Percentiles rank a stretch among this genome's conserved stretches.
Evolutionary conservation across 768 basidiomycete genomes (phyloP).

Genomic region (Dioszegia crocea): DNA sequence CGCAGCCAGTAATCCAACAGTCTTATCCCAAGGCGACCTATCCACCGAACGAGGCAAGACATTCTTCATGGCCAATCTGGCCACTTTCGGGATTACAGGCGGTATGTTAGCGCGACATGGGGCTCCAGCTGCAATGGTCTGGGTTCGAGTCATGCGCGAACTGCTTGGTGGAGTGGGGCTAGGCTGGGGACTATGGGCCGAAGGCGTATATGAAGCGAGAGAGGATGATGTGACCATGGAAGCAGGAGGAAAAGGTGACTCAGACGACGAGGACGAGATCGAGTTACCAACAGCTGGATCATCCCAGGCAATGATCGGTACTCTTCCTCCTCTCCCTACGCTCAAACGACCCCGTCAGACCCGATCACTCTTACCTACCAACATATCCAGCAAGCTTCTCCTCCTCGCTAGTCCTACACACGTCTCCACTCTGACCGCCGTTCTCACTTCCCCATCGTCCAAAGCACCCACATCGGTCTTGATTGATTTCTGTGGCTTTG

Average conservation of each 20-base stretch:
- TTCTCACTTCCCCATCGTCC: conserved; percentile 52
- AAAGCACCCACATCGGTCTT: conserved; percentile 46
- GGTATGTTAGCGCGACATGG: conserved; percentile 32
- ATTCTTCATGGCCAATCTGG: conserved; percentile 66
- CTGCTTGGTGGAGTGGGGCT: conserved; percentile 25
- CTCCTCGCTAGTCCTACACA: conserved; percentile 55
- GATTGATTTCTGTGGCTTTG: conserved; percentile 59
- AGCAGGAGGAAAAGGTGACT: not conserved
- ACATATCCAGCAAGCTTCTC: conserved; percentile 62
- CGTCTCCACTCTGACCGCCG: conserved; percentile 24
- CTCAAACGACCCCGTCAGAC: conserved; percentile 53
- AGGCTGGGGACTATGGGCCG: conserved; percentile 47
- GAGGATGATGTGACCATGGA: conserved; percentile 22
- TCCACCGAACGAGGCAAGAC: conserved; percentile 38
- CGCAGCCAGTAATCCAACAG: conserved; percentile 16
- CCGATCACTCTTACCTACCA: conserved; percentile 20
- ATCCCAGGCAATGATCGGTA: conserved; percentile 10
- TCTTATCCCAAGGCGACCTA: conserved; percentile 24
- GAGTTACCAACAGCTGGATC: conserved; percentile 12
- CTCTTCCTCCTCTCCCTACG: conserved; percentile 51
- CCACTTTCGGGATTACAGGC: conserved; percentile 43
- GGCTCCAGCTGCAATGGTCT: conserved; percentile 14
- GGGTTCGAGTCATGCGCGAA: conserved; percentile 31
- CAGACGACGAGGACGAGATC: conserved; percentile 23
- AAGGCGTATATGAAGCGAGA: conserved; percentile 22